Evolutionary conservation across 2,329 filamentous ascomycete species (phyloP), one percentile per base, ranked within the genome.

Genomic region (Keithomyces neogunnii): DNA sequence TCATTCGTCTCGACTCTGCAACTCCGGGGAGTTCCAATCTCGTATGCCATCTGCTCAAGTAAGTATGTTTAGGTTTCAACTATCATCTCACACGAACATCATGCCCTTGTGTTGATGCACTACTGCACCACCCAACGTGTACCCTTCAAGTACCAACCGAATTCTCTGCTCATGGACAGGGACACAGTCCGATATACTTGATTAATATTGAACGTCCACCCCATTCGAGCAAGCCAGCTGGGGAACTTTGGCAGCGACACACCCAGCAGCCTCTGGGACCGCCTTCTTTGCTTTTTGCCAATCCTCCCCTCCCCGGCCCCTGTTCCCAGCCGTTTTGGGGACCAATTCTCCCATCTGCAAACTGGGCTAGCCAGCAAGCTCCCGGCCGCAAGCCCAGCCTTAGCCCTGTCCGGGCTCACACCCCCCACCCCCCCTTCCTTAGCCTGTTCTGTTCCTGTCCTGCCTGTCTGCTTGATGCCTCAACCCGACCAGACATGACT

Each of bases 351-450:
- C 36, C 43, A 52, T 52, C 43, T 46, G 13, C 43, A 52, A 46
- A 50, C 45, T 51, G 11, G 13, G 36, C 44, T 19, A 50, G 53
- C 53, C 62, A 59, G 60, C 59, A 61, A 58, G 54, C 50, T 60
- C 61, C 62, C 60, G 54, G 57, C 60, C 60, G 60, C 58, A 19
- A 60, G 60, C 60, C 62, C 60, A 50, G 56, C 49, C 55, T 54
- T 52, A 55, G 59, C 56, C 54, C 57, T 63, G 56, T 19, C 19
- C 19, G 19, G 19, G 19, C 19, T 19, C 56, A 49, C 48, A 29
- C 43, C 44, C 38, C 50, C 11, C 36, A 10, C 36, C 36, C 38
- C 38, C 38, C 38, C 38, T 26, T 13, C 19, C 38, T 9, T 13
- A 6, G 8, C n/a, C 38, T 40, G 38, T 19, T 19, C 38, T 40